These are phyloP conservation scores for Plasmodium gonderi DNA, from an alignment of 169 alveolate genomes.

Conservation along the genomic window DNA sequence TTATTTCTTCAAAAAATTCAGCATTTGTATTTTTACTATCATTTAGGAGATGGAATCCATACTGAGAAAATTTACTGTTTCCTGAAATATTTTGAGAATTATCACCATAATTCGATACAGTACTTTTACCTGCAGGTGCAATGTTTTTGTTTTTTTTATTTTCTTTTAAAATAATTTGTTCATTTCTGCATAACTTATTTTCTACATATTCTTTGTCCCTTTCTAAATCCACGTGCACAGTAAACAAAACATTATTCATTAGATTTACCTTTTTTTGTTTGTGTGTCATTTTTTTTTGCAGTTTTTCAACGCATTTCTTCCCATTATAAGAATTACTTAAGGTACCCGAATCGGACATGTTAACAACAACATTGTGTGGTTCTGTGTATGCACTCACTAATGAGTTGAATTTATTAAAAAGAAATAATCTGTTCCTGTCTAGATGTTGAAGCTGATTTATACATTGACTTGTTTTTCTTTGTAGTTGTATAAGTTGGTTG, in stretches of 20 bases:
- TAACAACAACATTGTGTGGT: slow-evolving; percentile 24
- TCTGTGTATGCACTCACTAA: slow-evolving; percentile 31
- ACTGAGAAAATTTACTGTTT: not conserved
- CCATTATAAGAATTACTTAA: not conserved
- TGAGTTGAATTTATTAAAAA: slow-evolving; percentile 7
- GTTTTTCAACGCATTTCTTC: not conserved
- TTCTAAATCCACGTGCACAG: slow-evolving; percentile 32
- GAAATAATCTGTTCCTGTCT: slow-evolving; percentile 3
- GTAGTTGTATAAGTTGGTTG: slow-evolving; percentile 50
- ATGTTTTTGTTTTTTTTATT: not conserved
- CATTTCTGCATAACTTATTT: not conserved
- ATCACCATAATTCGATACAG: not conserved
- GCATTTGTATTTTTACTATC: not conserved
- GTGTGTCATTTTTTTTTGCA: not conserved
- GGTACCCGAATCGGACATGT: not conserved
- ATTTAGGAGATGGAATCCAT: not conserved
- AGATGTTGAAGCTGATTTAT: not conserved
- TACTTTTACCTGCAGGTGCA: too few relatives aligned
- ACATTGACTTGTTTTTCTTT: slow-evolving; percentile 1
- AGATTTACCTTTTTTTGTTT: slow-evolving; percentile 25
- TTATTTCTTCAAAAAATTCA: slow-evolving; percentile 7
- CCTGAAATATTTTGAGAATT: not conserved
- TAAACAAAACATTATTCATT: slow-evolving; percentile 33
- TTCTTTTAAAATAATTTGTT: not conserved
- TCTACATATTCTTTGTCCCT: slow-evolving; percentile 1